A percentile compares a stretch with the other conserved stretches of the same genome.
Evolutionary conservation across 1,284 basidiomycete genomes (phyloP).

Genomic region (Anthracocystis panici-leucophaei): DNA sequence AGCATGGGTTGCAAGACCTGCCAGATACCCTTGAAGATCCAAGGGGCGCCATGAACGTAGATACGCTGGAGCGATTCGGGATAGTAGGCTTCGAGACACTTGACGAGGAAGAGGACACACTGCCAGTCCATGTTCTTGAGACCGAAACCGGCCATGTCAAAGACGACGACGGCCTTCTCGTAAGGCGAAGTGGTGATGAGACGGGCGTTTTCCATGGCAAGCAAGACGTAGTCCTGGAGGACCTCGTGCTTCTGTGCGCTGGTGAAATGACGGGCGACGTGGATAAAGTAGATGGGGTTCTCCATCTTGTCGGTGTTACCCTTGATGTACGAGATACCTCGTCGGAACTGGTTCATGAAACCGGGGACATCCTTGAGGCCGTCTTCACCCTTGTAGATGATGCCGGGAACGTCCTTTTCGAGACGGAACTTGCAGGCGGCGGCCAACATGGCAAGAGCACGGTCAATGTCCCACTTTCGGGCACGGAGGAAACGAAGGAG

Average conservation of each 20-base stretch:
- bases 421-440: constrained; percentile 69
- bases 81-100: constrained; percentile 69
- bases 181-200: constrained; percentile 65
- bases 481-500: constrained; percentile 69
- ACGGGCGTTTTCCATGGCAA: constrained; percentile 67
- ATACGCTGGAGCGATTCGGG: constrained; percentile 69
- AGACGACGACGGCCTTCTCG: constrained; percentile 66
- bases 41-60: constrained; percentile 68
- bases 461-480: constrained; percentile 68
- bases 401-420: constrained; percentile 66
- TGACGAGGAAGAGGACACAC: constrained; percentile 67
- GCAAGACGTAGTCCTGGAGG: constrained; percentile 67
- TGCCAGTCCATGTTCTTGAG: constrained; percentile 70
- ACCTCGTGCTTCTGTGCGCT: constrained; percentile 68
- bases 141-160: constrained; percentile 68
- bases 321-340: constrained; percentile 70
- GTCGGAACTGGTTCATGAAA: constrained; percentile 69
- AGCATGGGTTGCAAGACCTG: constrained; percentile 68
- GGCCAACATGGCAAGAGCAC: constrained; percentile 68
- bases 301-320: constrained; percentile 66
- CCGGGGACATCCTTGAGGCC: constrained; percentile 68
- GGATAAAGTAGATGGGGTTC: constrained; percentile 69
- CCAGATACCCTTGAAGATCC: constrained; percentile 70
- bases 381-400: constrained; percentile 67
- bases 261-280: constrained; percentile 69